Percentiles rank a stretch among this genome's conserved stretches.
Conservation (phyloP, 2,329 filamentous ascomycete species). For the Pseudophaeomoniella oleicola region DNA sequence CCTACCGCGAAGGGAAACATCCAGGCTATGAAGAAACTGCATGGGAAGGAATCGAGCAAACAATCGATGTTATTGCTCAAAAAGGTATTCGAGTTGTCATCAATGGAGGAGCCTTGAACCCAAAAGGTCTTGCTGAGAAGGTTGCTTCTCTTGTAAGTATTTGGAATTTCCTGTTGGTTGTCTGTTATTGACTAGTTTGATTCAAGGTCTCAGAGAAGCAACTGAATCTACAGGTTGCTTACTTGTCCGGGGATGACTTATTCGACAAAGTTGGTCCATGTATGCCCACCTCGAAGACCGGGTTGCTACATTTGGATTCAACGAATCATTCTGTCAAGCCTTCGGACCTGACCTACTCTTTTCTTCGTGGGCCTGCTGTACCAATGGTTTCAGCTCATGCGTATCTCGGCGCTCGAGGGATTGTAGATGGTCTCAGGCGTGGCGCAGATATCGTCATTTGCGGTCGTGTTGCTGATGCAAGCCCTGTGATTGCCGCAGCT, state of each 20-base stretch:
- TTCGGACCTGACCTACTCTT: conserved; percentile 17
- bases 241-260: conserved; percentile 33
- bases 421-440: conserved; percentile 21
- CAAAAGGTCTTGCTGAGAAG: no score
- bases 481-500: conserved; percentile 26
- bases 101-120: conserved; percentile 29
- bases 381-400: conserved; percentile 17
- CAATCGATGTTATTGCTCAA: conserved; percentile 22
- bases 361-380: conserved; percentile 19
- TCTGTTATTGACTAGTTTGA: conserved; percentile 22
- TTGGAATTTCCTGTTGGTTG: no score
- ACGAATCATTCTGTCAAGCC: no score
- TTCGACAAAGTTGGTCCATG: conserved; percentile 18
- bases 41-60: conserved; percentile 30
- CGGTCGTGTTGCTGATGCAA: conserved; percentile 30
- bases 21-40: conserved; percentile 38
- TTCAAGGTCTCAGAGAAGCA: conserved; percentile 23
- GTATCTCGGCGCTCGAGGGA: conserved; percentile 24
- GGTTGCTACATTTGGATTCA: conserved; percentile 26
- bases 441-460: conserved; percentile 31
- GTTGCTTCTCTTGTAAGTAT: no score
- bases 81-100: conserved; percentile 28
- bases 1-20: no score
- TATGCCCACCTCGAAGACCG: conserved; percentile 17
- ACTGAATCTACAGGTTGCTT: conserved; percentile 31